Evolutionary conservation across 257 asterid species (phyloP).

Genomic region (Primulina eburnea): DNA sequence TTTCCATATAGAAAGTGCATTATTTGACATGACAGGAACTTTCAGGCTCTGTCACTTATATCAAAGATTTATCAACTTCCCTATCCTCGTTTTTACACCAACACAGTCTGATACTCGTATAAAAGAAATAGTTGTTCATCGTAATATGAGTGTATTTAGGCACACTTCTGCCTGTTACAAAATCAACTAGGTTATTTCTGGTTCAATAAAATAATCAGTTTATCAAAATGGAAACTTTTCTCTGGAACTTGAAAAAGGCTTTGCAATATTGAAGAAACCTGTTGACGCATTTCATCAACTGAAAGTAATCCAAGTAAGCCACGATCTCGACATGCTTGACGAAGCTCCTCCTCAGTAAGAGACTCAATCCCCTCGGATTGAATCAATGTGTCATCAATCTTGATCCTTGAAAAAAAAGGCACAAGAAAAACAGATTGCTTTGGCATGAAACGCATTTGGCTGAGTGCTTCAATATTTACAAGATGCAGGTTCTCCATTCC

Average conservation of each 20-base stretch:
- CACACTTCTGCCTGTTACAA: not conserved
- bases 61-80: not conserved
- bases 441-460: slow-evolving; percentile 14
- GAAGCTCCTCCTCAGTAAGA: slow-evolving; percentile 94
- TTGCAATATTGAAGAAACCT: slow-evolving; percentile 42
- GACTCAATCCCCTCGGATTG: slow-evolving; percentile 90
- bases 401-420: slow-evolving; percentile 49
- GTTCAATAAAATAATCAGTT: not conserved
- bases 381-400: slow-evolving; percentile 82
- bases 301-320: slow-evolving; percentile 90
- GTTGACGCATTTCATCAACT: slow-evolving; percentile 91
- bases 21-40: not conserved
- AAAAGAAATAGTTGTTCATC: slow-evolving; percentile 14
- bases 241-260: slow-evolving; percentile 19
- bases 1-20: not conserved
- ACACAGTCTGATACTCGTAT: not conserved
- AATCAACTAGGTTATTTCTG: not conserved
- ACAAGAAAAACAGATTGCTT: slow-evolving; percentile 15
- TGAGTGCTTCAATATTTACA: slow-evolving; percentile 9
- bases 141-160: slow-evolving; percentile 3
- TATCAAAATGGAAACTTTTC: not conserved
- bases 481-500: slow-evolving; percentile 13
- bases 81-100: slow-evolving; percentile 4
- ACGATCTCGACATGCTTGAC: slow-evolving; percentile 96
- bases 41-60: not conserved